These are phyloP conservation scores for Fusarium sororula DNA, from an alignment of 2,329 filamentous ascomycete genomes.

Conservation along the genomic window DNA sequence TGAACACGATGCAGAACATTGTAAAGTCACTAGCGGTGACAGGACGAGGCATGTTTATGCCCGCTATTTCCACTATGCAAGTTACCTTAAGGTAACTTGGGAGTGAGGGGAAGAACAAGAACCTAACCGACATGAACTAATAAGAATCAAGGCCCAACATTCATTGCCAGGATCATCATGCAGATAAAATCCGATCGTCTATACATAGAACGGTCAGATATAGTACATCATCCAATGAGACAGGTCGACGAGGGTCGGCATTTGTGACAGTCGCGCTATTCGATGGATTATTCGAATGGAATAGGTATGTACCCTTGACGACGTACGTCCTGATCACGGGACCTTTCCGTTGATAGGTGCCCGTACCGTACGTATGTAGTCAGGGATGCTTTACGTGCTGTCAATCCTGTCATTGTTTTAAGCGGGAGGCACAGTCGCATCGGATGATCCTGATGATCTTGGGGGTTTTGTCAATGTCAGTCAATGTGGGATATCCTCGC, in stretches of 20 bases:
- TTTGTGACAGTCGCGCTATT: background rate
- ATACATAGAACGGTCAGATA: background rate
- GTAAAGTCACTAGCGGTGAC: background rate
- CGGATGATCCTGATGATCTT: background rate
- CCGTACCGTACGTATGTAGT: background rate
- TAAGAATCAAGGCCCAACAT: background rate
- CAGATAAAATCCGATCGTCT: background rate
- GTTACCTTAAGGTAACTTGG: background rate
- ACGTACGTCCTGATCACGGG: background rate
- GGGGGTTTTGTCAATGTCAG: background rate
- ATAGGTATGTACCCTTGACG: background rate
- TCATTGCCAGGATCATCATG: background rate
- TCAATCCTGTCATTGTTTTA: background rate
- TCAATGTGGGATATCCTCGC: background rate
- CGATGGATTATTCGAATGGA: background rate
- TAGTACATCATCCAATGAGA: background rate
- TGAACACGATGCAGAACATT: background rate
- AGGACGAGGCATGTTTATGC: background rate
- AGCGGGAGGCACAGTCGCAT: background rate
- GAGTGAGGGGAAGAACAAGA: background rate
- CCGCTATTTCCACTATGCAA: background rate
- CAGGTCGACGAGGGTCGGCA: background rate
- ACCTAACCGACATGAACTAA: background rate
- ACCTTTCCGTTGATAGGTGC: background rate
- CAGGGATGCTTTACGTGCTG: background rate